Evolutionary conservation across 2,329 filamentous ascomycete genomes (phyloP), one percentile per base, ranked within the genome.

Genomic region (Aspergillus ruber): DNA sequence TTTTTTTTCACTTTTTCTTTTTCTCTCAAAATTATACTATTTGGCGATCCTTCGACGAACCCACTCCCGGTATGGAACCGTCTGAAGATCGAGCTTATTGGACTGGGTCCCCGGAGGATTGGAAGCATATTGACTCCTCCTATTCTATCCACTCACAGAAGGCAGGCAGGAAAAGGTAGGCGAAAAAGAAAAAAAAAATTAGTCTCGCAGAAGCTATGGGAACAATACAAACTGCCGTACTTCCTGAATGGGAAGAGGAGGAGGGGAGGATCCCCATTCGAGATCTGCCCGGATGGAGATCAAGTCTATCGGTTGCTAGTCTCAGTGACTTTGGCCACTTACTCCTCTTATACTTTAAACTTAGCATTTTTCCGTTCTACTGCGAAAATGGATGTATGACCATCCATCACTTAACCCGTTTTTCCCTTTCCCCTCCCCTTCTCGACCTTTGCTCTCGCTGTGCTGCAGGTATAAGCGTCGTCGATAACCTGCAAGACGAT

Each of bases 231-330:
- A 18, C 36, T 12, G 36, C 17, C 15, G 17, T 39, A 18, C 17
- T 39, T 39, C 15, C 36, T 21, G 36, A 29, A 41, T 21, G 39
- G 36, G 40, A 29, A 39, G 38, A 38, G 45, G 46, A 46, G 44
- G 46, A 49, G 46, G 47, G n/a, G 47, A 36, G 6, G n/a, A 36
- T 18, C 36, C 18, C 17, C 17, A 39, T 39, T 39, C 27, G 50
- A 56, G 63, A 66, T 65, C 62, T 62, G 55, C 61, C 59, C 18
- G 10, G 53, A 60, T 52, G 60, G 55, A 63, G 61, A 65, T 65
- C 63, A 61, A 57, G 54, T 64, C 62, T 64, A 66, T 65, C 60
- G 59, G 57, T 52, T 60, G 58, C 61, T 66, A 66, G 58, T 60
- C 52, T 35, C 38, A 36, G 41, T 57, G 56, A 61, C 62, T 65